A percentile compares a stretch with the other conserved stretches of the same genome.
These are phyloP conservation scores for Xylariaceae sp. DNA, from an alignment of 2,329 filamentous ascomycete species.

Conservation along the genomic window DNA sequence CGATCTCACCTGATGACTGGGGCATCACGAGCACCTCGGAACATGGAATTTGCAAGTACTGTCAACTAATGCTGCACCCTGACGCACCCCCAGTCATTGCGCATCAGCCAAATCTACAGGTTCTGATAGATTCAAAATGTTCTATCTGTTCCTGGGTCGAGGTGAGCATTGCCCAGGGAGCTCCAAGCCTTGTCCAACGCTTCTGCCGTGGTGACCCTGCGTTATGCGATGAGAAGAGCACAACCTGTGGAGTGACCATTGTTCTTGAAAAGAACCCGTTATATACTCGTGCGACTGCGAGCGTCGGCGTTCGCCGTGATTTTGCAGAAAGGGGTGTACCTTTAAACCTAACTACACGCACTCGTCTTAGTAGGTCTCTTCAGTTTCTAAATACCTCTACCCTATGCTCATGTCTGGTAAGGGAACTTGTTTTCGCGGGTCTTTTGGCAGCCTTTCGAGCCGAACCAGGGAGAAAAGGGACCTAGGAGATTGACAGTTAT, in stretches of 20 bases:
- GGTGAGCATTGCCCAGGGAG: background rate
- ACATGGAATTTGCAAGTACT: background rate
- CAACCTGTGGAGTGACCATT: background rate
- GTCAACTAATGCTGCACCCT: background rate
- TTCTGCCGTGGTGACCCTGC: background rate
- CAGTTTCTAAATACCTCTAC: background rate
- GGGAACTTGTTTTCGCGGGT: background rate
- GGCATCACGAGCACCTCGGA: background rate
- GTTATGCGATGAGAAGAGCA: background rate
- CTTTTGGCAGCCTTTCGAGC: background rate
- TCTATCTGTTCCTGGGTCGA: background rate
- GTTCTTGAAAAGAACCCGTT: background rate
- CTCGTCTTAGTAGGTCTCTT: background rate
- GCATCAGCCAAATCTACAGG: background rate
- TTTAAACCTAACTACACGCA: background rate
- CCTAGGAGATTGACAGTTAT: background rate
- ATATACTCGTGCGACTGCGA: background rate
- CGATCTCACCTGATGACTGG: background rate
- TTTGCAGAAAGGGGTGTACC: background rate
- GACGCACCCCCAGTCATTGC: background rate
- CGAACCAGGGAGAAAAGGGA: background rate
- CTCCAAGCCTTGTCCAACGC: background rate
- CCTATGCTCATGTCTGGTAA: background rate
- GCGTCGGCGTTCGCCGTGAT: background rate
- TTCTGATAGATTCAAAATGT: background rate